phyloP scores from a whole-genome alignment of 352 stramenopile genomes.

The Hyphochytrium catenoides region DNA sequence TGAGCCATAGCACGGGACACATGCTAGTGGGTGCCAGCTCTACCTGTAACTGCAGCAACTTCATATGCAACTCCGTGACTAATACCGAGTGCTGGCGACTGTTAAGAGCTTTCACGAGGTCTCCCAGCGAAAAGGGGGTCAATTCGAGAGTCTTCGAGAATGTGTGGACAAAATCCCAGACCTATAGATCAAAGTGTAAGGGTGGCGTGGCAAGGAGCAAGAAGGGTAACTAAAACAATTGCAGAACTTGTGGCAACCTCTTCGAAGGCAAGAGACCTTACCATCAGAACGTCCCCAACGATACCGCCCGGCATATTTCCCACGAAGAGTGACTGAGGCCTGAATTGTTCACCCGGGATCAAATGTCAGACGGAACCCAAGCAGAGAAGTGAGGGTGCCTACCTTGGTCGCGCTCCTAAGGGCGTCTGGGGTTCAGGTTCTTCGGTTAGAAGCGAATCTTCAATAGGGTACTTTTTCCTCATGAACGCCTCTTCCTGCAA shows the following conservation, averaged over 20 bases:
- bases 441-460: conserved; percentile 18
- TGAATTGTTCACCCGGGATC: too few species aligned
- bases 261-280: too few species aligned
- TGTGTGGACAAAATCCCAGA: conserved; percentile 52
- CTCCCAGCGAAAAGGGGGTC: conserved; percentile 25
- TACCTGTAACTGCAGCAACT: conserved; percentile 43
- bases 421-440: conserved; percentile 19
- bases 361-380: background rate
- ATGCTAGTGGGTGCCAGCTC: too few species aligned
- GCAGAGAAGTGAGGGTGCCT: background rate
- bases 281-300: conserved; percentile 25
- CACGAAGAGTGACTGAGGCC: conserved; percentile 26
- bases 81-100: conserved; percentile 20
- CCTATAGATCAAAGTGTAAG: too few species aligned
- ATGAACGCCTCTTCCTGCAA: conserved; percentile 34
- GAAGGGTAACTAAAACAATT: too few species aligned
- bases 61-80: conserved; percentile 53
- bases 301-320: conserved; percentile 17
- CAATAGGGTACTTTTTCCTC: conserved; percentile 34
- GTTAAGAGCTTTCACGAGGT: conserved; percentile 25
- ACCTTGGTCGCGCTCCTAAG: conserved; percentile 19
- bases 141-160: conserved; percentile 36
- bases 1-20: too few species aligned
- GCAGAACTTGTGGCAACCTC: too few species aligned
- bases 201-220: too few species aligned